These are phyloP conservation scores for Coemansia furcata DNA, from an alignment of 192 early-diverging fungal genomes.

Conservation along the genomic window DNA sequence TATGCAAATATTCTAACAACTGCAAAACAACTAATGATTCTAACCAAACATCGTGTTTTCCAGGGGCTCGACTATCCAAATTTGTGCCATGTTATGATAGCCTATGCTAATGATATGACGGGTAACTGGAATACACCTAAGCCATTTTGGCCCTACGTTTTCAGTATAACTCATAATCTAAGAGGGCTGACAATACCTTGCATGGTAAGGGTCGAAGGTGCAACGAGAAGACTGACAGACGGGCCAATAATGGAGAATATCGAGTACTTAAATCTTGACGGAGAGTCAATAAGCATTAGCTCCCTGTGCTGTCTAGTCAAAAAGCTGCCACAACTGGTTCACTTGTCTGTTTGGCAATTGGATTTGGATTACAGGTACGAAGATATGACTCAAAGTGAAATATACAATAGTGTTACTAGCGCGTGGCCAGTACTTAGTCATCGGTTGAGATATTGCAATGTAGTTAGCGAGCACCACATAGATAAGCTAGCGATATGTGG, in stretches of 20 bases:
- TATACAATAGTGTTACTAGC: neutral
- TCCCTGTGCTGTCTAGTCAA: neutral
- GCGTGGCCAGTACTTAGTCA: neutral
- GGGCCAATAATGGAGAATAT: neutral
- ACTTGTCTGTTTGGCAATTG: neutral
- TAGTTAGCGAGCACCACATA: neutral
- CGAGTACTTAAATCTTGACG: neutral
- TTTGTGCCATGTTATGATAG: neutral
- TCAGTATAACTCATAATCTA: neutral
- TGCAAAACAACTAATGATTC: neutral
- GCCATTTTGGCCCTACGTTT: neutral
- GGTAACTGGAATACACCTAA: neutral
- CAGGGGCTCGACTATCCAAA: neutral
- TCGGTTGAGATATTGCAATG: neutral
- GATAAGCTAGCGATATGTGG: neutral
- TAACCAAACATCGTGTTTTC: neutral
- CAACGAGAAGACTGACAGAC: neutral
- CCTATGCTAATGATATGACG: neutral
- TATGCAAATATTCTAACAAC: neutral
- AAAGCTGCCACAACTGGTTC: neutral
- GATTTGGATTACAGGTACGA: neutral
- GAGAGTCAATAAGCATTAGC: neutral
- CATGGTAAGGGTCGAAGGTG: neutral
- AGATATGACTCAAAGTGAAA: neutral
- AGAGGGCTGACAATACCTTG: neutral